Base-by-base conservation (phyloP, 352 stramenopile species). In the Globisporangium recalcitrans region DNA sequence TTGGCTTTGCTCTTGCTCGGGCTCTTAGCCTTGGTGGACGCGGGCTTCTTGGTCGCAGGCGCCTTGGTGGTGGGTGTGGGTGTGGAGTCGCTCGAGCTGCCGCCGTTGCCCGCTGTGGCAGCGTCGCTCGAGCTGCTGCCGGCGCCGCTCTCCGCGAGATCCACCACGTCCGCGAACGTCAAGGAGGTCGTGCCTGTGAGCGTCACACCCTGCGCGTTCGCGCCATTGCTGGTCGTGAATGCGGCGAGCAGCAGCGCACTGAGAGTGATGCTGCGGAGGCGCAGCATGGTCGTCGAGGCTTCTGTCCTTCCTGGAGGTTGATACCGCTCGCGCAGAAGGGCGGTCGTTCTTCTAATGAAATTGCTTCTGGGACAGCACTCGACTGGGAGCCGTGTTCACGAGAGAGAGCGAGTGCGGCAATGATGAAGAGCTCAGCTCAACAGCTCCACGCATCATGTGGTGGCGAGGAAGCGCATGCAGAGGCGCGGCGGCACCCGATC, bases 351-450 rank as follows among this genome's bases (percentile, higher is more conserved):
- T 13, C 38, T n/a, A 46, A 21, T 46, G 38, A 46, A 46, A 46
- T 46, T 46, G 38, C 7, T 19, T 14, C 14, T 46, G 38, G 9
- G 19, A 16, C 21, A 5, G 27, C 27, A 5, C 27, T 16, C 38
- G 16, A 48, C 32, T 29, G 52, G 8, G 11, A 59, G 53, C 13
- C 5, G 47, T 13, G 44, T 16, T 7, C 13, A 9, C 22, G 10
- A 16, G 47, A 58, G 29, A 58, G 52, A 58, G 52, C 29, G 52
- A 58, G 52, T 46, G 52, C 10, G 52, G 31, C 29, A 44, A 38
- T 56, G 51, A 56, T 57, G 51, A 56, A 29, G 22, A 53, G 47
- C 47, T 53, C 38, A n/a, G n/a, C n/a, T n/a, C n/a, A n/a, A n/a
- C n/a, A n/a, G n/a, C n/a, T n/a, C n/a, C n/a, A n/a, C n/a, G n/a